Evolutionary conservation across 78 protist species (phyloP), one percentile per base, ranked within the genome.

Genomic region (Isochrysis galbana): DNA sequence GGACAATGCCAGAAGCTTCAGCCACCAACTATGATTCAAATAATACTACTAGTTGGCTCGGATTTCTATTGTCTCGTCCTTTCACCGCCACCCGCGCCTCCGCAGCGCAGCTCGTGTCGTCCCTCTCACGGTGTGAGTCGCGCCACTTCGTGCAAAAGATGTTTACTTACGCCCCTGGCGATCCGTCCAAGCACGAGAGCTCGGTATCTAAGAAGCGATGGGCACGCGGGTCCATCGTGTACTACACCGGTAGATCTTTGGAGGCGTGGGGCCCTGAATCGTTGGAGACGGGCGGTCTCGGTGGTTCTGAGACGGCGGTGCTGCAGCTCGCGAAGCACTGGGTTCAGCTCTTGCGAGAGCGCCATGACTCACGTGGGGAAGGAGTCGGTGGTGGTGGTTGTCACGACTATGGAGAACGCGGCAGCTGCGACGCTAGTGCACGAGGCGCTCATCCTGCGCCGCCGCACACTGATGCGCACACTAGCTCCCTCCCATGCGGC

Each of bases 221-320:
- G 84, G 46, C 46, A 10, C 45, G 26, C 14, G 0, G 26, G 17
- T 70, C 80, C 41, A 2, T 74, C 45, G 84, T 19, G 32, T 74
- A 74, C 84, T 74, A 74, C 84, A 74, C 84, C 11, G 84, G 84
- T 14, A 29, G 2, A 29, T 22, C 84, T 0, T 45, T 19, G 1
- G 84, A 74, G 84, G 17, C 84, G 25, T 74, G 84, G 84, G 41
- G 46, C 19, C 84, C 84, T 5, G 84, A 39, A 4, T 26, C n/a
- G 45, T 45, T 74, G 26, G 84, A 74, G 45, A 74, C 46, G 10
- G 84, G 84, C 46, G n/a, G n/a, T n/a, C 84, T 74, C 1, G 84
- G 84, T 10, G 84, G 84, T 5, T 2, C 84, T 23, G 84, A 74
- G 84, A 74, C 84, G 84, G 84, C 84, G 36, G 84, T 39, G 44